Evolutionary conservation across 768 basidiomycete species (phyloP).

Genomic region (Russula emetica): DNA sequence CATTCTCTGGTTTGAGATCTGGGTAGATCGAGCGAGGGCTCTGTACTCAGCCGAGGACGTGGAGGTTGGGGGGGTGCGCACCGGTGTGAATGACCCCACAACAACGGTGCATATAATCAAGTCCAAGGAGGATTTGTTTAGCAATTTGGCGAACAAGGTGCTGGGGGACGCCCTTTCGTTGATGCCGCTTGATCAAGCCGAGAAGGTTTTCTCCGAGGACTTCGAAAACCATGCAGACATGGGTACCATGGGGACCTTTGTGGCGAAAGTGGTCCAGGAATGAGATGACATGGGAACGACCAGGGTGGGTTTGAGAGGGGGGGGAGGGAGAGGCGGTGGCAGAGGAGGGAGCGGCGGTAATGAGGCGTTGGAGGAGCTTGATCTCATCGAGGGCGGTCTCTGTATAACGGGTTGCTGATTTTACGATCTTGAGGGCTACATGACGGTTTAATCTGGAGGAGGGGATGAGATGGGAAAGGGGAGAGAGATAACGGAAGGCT

Average conservation of each 20-base stretch:
- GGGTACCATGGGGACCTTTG: slow-evolving; percentile 92
- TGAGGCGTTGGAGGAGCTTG: slow-evolving; percentile 92
- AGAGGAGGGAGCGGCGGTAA: slow-evolving; percentile 69
- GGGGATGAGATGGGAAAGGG: slow-evolving; percentile 8
- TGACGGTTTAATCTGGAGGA: slow-evolving; percentile 79
- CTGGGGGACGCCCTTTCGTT: slow-evolving; percentile 96
- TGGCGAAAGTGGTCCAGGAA: slow-evolving; percentile 98
- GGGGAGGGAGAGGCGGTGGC: slow-evolving; percentile 47
- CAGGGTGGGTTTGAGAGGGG: slow-evolving; percentile 73
- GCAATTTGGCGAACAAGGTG: slow-evolving; percentile 91
- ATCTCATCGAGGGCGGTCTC: slow-evolving; percentile 99
- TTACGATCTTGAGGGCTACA: slow-evolving; percentile 98
- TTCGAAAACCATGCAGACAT: slow-evolving; percentile 99
- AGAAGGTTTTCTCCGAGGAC: slow-evolving; percentile 96
- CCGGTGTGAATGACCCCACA: slow-evolving; percentile 97
- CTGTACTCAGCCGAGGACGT: slow-evolving; percentile 19
- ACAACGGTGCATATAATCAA: slow-evolving; percentile 97
- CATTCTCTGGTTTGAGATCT: slow-evolving; percentile 98
- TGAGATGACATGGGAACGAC: slow-evolving; percentile 90
- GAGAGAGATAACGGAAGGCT: slow-evolving; percentile 30
- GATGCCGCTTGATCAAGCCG: slow-evolving; percentile 94
- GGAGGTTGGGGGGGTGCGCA: slow-evolving; percentile 33
- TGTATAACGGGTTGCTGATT: slow-evolving; percentile 93
- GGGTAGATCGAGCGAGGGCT: slow-evolving; percentile 4
- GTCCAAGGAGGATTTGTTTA: slow-evolving; percentile 89